Percentiles rank a stretch among this genome's conserved stretches.
These are phyloP conservation scores for Phycomyces blakesleeanus DNA, from an alignment of 192 early-diverging fungal genomes.

Conservation along the genomic window DNA sequence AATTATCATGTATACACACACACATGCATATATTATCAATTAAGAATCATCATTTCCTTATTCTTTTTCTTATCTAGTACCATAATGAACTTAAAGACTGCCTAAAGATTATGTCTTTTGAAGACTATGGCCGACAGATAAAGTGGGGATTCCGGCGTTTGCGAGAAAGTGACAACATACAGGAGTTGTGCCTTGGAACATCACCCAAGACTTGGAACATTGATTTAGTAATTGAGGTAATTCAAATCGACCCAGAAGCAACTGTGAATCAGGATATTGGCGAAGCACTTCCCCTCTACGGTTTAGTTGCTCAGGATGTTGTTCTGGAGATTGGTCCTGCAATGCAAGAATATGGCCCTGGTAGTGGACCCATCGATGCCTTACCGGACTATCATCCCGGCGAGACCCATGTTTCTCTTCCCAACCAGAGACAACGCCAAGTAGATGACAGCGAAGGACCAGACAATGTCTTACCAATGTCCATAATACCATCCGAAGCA, in stretches of 20 bases:
- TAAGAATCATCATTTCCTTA: too few relatives aligned
- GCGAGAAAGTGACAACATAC: constrained; percentile 1
- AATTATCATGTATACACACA: too few relatives aligned
- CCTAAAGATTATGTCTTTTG: too few relatives aligned
- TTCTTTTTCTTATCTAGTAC: too few relatives aligned
- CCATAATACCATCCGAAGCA: too few relatives aligned
- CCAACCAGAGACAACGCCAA: too few relatives aligned
- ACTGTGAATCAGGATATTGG: not conserved
- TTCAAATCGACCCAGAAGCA: constrained; percentile 4
- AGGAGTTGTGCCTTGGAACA: not conserved
- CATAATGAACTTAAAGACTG: too few relatives aligned
- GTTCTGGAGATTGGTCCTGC: constrained; percentile 7
- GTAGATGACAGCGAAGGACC: too few relatives aligned
- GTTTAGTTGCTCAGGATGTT: constrained; percentile 3
- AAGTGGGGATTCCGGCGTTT: not conserved
- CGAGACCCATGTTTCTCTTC: not conserved
- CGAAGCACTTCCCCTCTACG: not conserved
- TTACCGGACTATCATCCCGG: not conserved
- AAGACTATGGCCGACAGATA: too few relatives aligned
- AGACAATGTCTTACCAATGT: too few relatives aligned
- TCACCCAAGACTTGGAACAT: not conserved
- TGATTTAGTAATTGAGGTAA: constrained; percentile 1
- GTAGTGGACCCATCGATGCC: not conserved
- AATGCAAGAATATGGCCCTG: not conserved
- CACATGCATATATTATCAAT: too few relatives aligned